Evolutionary conservation across 768 basidiomycete species (phyloP), one percentile per base, ranked within the genome.

Genomic region (Rubroboletus satanas): DNA sequence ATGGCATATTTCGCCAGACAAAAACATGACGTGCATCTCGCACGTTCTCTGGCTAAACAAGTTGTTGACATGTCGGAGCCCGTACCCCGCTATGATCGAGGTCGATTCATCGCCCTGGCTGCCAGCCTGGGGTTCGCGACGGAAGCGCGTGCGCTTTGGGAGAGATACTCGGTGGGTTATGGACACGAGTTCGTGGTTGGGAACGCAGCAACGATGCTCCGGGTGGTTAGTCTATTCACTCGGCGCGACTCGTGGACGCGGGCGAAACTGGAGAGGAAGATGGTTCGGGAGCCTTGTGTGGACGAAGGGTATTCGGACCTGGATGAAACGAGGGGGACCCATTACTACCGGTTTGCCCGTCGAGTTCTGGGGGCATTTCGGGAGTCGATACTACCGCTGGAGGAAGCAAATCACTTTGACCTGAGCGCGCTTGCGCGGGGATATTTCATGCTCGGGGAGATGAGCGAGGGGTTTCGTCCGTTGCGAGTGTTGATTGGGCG

Each of bases 381-480:
- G 31, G 48, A 66, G 35, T 63, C 66, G 45, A 78, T 83, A 63
- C 65, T 73, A 31, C 82, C 86, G 8, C 60, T 86, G 46, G 56
- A 67, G 18, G 48, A 70, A 21, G 81, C 83, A 3, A 61, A 69
- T 37, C 85, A 84, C 68, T 70, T 63, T 46, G 71, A 74, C 48
- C 63, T 90, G 55, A 88, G 80, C 45, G 78, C 85, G 9, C 73
- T 86, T 35, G 85, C 85, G 2, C 78, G 85, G 54, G 83, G 79
- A 21, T 79, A 79, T 66, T 82, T 87, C 61, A 75, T 86, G 54
- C 68, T 83, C 26, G 83, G 81, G 21, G 66, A 77, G 44, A 65
- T 76, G 58, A 45, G 60, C 42, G 73, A 77, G 38, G 85, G 82
- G 3, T 73, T 85, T 52, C 61, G 67, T 10, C 69, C 75, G 23